Evolutionary conservation across 2,329 filamentous ascomycete species (phyloP).

Genomic region (Neonectria ditissima): DNA sequence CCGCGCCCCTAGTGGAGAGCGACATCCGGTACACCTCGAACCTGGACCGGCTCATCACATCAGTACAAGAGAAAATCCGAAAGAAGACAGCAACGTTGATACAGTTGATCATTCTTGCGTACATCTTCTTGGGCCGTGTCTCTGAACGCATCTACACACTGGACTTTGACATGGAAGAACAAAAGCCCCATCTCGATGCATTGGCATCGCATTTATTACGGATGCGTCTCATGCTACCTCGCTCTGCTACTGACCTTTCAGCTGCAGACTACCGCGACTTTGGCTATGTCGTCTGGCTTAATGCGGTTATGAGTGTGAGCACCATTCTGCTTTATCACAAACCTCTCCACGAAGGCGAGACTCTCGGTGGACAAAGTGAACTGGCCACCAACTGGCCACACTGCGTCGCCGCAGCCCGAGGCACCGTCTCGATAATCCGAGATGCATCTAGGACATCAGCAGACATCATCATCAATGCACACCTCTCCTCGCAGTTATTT

Average conservation of each 20-base stretch:
- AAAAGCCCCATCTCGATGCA: conserved; percentile 22
- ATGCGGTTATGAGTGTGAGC: conserved; percentile 29
- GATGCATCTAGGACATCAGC: conserved; percentile 32
- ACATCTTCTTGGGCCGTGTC: conserved; percentile 37
- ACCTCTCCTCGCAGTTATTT: conserved; percentile 36
- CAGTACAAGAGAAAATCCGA: conserved; percentile 27
- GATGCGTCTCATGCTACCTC: conserved; percentile 40
- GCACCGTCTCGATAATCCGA: conserved; percentile 31
- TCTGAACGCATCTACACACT: conserved; percentile 33
- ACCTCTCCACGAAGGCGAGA: conserved; percentile 26
- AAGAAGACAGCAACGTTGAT: conserved; percentile 22
- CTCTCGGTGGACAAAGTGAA: conserved; percentile 15
- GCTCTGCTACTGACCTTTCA: conserved; percentile 37
- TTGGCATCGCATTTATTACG: conserved; percentile 30
- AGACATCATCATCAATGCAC: conserved; percentile 33
- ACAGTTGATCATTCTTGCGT: conserved; percentile 40
- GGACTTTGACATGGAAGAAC: conserved; percentile 26
- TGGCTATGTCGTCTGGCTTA: conserved; percentile 38
- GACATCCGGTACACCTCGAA: conserved; percentile 25
- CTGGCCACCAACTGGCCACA: conserved; percentile 39
- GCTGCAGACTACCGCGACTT: conserved; percentile 33
- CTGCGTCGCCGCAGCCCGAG: conserved; percentile 38
- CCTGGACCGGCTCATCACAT: conserved; percentile 32
- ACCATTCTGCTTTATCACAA: conserved; percentile 41
- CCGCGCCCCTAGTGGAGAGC: not conserved